Conservation (phyloP, 1,284 basidiomycete genomes). For the Kwoniella shivajii region DNA sequence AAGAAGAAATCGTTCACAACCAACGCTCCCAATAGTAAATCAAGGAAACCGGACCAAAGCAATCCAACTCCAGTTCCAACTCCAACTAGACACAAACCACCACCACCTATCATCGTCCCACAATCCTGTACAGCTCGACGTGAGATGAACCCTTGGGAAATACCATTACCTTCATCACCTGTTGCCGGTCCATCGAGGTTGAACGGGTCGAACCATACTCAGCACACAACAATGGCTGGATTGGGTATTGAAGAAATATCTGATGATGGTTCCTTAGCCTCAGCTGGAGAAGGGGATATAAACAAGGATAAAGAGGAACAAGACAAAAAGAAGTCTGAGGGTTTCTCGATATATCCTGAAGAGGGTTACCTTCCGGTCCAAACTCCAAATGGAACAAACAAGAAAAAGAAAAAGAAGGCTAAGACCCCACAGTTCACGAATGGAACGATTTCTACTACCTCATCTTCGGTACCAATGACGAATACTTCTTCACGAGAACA, state of each 20-base stretch:
- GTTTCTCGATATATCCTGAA: conserved; percentile 44
- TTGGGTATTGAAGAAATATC: not conserved
- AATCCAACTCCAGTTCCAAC: not conserved
- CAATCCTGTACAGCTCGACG: not conserved
- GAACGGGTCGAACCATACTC: not conserved
- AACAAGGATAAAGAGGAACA: not conserved
- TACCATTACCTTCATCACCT: conserved; percentile 19
- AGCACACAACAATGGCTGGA: not conserved
- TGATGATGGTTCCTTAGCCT: conserved; percentile 8
- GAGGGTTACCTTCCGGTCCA: conserved; percentile 37
- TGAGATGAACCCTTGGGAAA: conserved; percentile 1
- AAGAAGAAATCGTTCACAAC: too few species aligned
- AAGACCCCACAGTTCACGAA: not conserved
- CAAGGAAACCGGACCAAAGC: not conserved
- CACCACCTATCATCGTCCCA: conserved; percentile 11
- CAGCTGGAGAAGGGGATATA: conserved; percentile 6
- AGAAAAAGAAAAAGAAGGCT: conserved; percentile 34
- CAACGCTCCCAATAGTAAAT: not conserved
- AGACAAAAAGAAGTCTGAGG: conserved; percentile 14
- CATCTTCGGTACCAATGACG: not conserved
- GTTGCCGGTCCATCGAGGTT: conserved; percentile 29
- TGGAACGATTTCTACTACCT: not conserved
- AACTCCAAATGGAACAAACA: conserved; percentile 19
- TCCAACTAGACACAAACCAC: conserved; percentile 2
- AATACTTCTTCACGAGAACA: not conserved